Percentiles rank a stretch among this genome's conserved stretches.
These are phyloP conservation scores for Leccinum disarticulatum DNA, from an alignment of 768 basidiomycete genomes.

Conservation along the genomic window DNA sequence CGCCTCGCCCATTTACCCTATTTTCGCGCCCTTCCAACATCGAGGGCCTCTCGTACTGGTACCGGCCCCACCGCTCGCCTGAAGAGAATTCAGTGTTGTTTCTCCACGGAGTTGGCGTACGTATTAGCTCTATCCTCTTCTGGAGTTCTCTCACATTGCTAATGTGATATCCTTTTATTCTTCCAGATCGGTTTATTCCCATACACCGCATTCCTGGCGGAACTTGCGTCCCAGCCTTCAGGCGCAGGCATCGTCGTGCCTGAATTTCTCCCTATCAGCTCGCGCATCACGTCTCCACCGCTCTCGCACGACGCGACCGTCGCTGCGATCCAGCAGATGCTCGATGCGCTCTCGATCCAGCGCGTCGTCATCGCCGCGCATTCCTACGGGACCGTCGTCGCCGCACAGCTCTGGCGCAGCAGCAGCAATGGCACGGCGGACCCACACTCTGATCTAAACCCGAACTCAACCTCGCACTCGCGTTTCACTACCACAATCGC, in stretches of 20 bases:
- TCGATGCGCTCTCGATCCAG: constrained; percentile 41
- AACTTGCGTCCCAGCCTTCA: constrained; percentile 42
- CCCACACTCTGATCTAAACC: no score
- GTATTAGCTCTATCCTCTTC: not conserved
- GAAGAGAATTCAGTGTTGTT: constrained; percentile 58
- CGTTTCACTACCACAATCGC: constrained; percentile 37
- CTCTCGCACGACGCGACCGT: constrained; percentile 43
- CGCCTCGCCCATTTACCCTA: constrained; percentile 47
- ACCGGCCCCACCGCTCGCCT: constrained; percentile 46
- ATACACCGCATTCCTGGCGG: constrained; percentile 51
- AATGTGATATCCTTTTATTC: not conserved
- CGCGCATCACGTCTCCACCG: constrained; percentile 57
- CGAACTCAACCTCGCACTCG: not conserved
- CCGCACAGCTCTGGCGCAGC: constrained; percentile 52
- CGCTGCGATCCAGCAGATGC: constrained; percentile 42
- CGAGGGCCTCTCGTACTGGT: constrained; percentile 44
- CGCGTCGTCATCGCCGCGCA: constrained; percentile 51
- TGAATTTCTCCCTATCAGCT: constrained; percentile 59
- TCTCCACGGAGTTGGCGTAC: constrained; percentile 69
- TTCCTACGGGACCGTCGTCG: constrained; percentile 62
- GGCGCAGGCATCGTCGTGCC: constrained; percentile 58
- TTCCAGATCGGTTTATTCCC: constrained; percentile 61
- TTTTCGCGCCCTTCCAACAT: constrained; percentile 42
- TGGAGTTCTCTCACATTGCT: not conserved
- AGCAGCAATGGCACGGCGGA: not conserved